phyloP scores from a whole-genome alignment of 306 rosid species.

The Lablab purpureus region DNA sequence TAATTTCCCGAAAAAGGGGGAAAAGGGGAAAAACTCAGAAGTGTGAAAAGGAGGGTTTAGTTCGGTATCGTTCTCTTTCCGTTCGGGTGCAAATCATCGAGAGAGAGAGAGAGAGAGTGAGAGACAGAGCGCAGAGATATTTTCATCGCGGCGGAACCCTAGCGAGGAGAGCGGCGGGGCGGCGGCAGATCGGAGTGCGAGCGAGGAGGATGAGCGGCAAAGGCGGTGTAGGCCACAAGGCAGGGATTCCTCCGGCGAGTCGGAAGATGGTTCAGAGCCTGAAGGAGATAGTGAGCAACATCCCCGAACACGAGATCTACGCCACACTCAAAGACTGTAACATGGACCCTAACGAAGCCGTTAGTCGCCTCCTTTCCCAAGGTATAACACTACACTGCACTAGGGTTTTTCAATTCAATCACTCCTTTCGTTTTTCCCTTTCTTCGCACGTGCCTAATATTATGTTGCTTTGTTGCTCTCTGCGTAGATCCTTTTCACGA shows the following conservation, averaged over 20 bases:
- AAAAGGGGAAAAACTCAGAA: background rate
- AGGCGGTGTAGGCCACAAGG: conserved; percentile 55
- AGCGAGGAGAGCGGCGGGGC: conserved; percentile 28
- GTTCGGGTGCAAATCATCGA: conserved; percentile 48
- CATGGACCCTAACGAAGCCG: conserved; percentile 99
- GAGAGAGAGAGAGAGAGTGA: conserved; percentile 27
- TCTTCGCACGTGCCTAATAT: background rate
- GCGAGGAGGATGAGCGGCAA: conserved; percentile 70
- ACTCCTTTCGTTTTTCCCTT: too few species aligned
- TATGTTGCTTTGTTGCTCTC: background rate
- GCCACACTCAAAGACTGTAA: conserved; percentile 91
- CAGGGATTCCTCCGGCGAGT: conserved; percentile 81
- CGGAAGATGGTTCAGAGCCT: conserved; percentile 93
- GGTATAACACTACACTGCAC: conserved; percentile 54
- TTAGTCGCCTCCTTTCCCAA: conserved; percentile 97
- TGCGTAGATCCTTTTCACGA: conserved; percentile 96
- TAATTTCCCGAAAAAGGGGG: background rate
- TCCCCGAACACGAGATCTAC: conserved; percentile 95
- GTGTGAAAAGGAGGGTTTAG: conserved; percentile 40
- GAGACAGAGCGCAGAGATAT: conserved; percentile 10
- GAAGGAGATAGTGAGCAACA: conserved; percentile 88
- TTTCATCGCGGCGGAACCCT: conserved; percentile 68
- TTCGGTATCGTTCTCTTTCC: conserved; percentile 25
- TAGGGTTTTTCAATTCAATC: conserved; percentile 28
- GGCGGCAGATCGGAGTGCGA: conserved; percentile 39